Conservation (phyloP, 345 rosid genomes). For the Gynandropsis gynandra region DNA sequence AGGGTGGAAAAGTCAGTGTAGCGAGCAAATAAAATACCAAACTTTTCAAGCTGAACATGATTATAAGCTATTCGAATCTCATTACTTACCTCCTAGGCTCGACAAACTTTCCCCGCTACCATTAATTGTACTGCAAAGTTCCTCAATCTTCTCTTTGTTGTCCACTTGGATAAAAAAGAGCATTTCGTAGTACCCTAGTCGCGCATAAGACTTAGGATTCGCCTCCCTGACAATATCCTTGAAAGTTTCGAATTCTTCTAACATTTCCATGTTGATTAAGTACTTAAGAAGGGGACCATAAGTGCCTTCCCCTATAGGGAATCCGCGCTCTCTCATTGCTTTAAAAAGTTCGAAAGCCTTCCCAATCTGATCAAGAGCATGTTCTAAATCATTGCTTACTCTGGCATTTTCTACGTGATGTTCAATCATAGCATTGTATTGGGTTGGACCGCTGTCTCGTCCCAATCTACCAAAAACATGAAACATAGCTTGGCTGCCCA, state of each 20-base stretch:
- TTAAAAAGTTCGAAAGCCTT: slow-evolving; percentile 38
- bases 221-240: slow-evolving; percentile 33
- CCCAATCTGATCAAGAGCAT: slow-evolving; percentile 35
- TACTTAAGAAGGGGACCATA: slow-evolving; percentile 61
- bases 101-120: slow-evolving; percentile 23
- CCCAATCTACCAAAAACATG: slow-evolving; percentile 46
- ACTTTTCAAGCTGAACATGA: slow-evolving; percentile 5
- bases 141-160: slow-evolving; percentile 45
- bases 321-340: slow-evolving; percentile 68
- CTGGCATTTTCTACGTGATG: slow-evolving; percentile 46
- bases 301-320: slow-evolving; percentile 44
- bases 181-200: slow-evolving; percentile 86
- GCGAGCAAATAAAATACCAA: not conserved
- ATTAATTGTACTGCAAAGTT: slow-evolving; percentile 39
- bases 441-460: slow-evolving; percentile 53
- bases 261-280: slow-evolving; percentile 60
- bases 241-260: slow-evolving; percentile 47
- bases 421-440: slow-evolving; percentile 49
- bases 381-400: slow-evolving; percentile 35
- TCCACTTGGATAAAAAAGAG: slow-evolving; percentile 45
- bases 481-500: slow-evolving; percentile 48
- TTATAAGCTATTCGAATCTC: not conserved
- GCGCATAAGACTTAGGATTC: slow-evolving; percentile 30
- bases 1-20: not conserved
- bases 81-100: slow-evolving; percentile 40